Conservation (phyloP, 805 yeast species). For the Candida hispaniensis region DNA sequence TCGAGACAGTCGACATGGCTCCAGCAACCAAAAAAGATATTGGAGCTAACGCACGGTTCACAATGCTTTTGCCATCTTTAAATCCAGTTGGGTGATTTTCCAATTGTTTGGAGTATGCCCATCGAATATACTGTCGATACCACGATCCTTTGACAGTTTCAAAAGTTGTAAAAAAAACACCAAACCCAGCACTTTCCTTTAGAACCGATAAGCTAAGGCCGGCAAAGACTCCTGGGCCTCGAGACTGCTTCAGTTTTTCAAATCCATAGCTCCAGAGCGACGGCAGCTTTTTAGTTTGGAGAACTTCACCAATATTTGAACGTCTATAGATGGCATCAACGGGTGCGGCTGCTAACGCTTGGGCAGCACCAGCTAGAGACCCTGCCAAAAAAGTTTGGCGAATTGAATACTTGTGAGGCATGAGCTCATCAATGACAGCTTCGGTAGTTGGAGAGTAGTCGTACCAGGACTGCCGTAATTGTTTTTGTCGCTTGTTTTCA, state of each 20-base stretch:
- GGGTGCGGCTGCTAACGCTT: conserved; percentile 89
- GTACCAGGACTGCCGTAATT: conserved; percentile 21
- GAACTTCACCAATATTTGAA: conserved; percentile 62
- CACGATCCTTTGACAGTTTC: conserved; percentile 57
- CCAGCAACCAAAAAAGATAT: conserved; percentile 73
- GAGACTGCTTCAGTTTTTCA: conserved; percentile 59
- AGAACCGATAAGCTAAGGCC: conserved; percentile 70
- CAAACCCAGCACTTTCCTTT: conserved; percentile 76
- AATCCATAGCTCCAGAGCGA: conserved; percentile 71
- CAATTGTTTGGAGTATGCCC: conserved; percentile 3
- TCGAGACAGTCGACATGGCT: conserved; percentile 68
- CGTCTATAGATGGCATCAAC: conserved; percentile 83
- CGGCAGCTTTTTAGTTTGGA: conserved; percentile 33
- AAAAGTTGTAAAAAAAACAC: conserved; percentile 69
- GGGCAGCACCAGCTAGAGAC: conserved; percentile 72
- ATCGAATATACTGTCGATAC: conserved; percentile 24
- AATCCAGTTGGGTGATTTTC: conserved; percentile 11
- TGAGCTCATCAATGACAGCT: conserved; percentile 14
- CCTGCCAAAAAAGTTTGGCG: conserved; percentile 58
- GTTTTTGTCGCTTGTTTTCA: conserved; percentile 5
- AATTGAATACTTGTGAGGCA: conserved; percentile 40
- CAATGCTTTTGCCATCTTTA: conserved; percentile 12
- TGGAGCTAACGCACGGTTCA: conserved; percentile 37
- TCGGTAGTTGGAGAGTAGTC: conserved; percentile 7
- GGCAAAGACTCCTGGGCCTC: conserved; percentile 77